Percentiles rank a stretch among this genome's conserved stretches.
Conservation (phyloP, 2,329 filamentous ascomycete genomes). For the Mycogone perniciosa region DNA sequence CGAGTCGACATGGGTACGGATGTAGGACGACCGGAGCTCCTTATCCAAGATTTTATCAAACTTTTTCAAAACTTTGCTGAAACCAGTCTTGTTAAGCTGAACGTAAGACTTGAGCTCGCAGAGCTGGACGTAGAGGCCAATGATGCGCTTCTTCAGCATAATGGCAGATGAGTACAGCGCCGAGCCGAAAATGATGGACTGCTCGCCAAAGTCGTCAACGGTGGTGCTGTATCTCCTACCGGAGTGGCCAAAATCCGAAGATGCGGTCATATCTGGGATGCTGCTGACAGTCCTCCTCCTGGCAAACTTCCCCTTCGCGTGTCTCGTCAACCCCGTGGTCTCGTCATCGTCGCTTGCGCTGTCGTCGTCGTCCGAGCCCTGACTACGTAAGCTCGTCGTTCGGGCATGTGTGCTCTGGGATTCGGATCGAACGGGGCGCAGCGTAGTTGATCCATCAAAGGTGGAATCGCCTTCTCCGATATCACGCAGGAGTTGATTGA, state of each 20-base stretch:
- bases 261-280: conserved; percentile 51
- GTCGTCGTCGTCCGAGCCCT: conserved; percentile 41
- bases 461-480: conserved; percentile 47
- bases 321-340: conserved; percentile 46
- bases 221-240: conserved; percentile 57
- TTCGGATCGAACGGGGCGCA: conserved; percentile 27
- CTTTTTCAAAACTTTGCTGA: conserved; percentile 94
- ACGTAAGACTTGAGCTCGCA: conserved; percentile 95
- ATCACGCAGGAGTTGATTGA: conserved; percentile 70
- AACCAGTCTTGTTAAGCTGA: conserved; percentile 93
- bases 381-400: conserved; percentile 35
- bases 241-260: conserved; percentile 52
- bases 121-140: conserved; percentile 81
- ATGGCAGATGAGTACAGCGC: conserved; percentile 62
- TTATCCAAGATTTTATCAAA: conserved; percentile 94
- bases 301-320: conserved; percentile 34
- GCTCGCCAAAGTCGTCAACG: conserved; percentile 74
- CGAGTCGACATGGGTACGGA: conserved; percentile 64
- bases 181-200: conserved; percentile 58
- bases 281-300: conserved; percentile 34
- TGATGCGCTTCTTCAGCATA: conserved; percentile 85
- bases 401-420: conserved; percentile 20
- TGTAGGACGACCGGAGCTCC: conserved; percentile 69
- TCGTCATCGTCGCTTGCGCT: conserved; percentile 61
- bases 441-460: conserved; percentile 34